Conservation (phyloP, 371 early-diverging fungal species). For the Mucor indicus region DNA sequence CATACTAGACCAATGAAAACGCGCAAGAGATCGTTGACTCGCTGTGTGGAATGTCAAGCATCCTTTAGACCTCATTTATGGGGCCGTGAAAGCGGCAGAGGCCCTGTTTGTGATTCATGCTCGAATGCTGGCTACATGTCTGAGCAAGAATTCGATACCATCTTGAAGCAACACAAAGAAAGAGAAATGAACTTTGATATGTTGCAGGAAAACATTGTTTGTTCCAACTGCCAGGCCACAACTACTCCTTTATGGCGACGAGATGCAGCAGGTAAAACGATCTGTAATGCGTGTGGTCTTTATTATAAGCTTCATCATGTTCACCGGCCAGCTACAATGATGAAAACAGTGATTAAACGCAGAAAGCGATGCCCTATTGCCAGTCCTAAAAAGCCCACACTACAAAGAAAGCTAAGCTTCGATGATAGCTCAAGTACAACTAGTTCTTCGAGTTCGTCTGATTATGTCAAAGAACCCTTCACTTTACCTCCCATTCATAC, state of each 20-base stretch:
- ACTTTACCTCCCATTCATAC: slow-evolving; percentile 12
- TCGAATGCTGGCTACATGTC: slow-evolving; percentile 15
- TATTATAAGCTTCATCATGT: slow-evolving; percentile 72
- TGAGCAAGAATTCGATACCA: neutral
- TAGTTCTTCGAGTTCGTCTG: neutral
- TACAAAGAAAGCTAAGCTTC: slow-evolving; percentile 16
- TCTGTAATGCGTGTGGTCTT: slow-evolving; percentile 84
- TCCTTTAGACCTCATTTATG: slow-evolving; percentile 33
- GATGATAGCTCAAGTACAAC: slow-evolving; percentile 12
- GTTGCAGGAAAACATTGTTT: slow-evolving; percentile 40
- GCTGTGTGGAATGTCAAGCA: slow-evolving; percentile 37
- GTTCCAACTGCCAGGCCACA: slow-evolving; percentile 75
- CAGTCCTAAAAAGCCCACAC: too few relatives aligned
- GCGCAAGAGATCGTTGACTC: slow-evolving; percentile 31
- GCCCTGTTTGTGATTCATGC: slow-evolving; percentile 39
- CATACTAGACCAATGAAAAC: slow-evolving; percentile 20
- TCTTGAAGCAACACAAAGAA: slow-evolving; percentile 6
- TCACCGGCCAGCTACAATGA: slow-evolving; percentile 58
- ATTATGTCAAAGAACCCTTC: neutral
- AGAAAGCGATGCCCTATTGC: slow-evolving; percentile 43
- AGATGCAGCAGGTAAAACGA: slow-evolving; percentile 59
- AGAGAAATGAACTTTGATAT: too few relatives aligned
- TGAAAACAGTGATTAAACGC: slow-evolving; percentile 55
- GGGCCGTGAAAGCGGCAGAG: slow-evolving; percentile 41
- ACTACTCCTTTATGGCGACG: slow-evolving; percentile 83